Evolutionary conservation across 2,329 filamentous ascomycete genomes (phyloP), one percentile per base, ranked within the genome.

Genomic region (Arachnomyces sp.): DNA sequence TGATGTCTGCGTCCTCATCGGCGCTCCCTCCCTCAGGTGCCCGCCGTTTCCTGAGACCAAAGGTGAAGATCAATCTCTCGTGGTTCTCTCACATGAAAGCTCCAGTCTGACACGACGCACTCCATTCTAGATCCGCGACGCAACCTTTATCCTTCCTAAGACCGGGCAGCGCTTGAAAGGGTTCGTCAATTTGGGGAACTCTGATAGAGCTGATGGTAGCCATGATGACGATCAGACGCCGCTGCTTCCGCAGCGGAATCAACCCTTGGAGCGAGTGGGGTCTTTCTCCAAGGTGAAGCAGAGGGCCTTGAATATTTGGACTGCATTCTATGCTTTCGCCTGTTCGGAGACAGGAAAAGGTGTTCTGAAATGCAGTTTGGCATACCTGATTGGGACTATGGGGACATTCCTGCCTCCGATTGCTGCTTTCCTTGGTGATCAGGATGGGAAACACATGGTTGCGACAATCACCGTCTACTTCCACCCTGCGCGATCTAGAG

Each of bases 381-480:
- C 89, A 33, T 95, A 95, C 64, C 68, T 93, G 3, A 64, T 95
- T 28, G 90, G 85, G 13, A 93, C 85, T 50, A 69, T 94, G 61
- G 87, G 82, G 28, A 95, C 89, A 0, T 92, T 94, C 53, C 80
- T 86, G 46, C 76, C 81, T 2, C 73, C 75, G 2, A 71, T 94
- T 41, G 81, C 87, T 12, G 67, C 72, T 6, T 76, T 88, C 42
- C 70, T 95, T 12, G 90, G 90, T 8, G 73, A 81, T 47, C 83
- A 88, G 56, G 89, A 94, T 63, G 87, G 87, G 37, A 95, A 95
- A 58, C 90, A 95, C 63, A 81, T 94, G 56, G 87, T 94, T 38
- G 88, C 88, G 25, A 95, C 90, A 2, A 79, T 95, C 43, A 93
- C 87, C 1, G 89, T 95, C 8, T 96, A 94, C 57, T 96, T 95